Percentiles rank a stretch among this genome's conserved stretches.
Evolutionary conservation across 441 rosid species (phyloP).

Genomic region (Croton setiger): DNA sequence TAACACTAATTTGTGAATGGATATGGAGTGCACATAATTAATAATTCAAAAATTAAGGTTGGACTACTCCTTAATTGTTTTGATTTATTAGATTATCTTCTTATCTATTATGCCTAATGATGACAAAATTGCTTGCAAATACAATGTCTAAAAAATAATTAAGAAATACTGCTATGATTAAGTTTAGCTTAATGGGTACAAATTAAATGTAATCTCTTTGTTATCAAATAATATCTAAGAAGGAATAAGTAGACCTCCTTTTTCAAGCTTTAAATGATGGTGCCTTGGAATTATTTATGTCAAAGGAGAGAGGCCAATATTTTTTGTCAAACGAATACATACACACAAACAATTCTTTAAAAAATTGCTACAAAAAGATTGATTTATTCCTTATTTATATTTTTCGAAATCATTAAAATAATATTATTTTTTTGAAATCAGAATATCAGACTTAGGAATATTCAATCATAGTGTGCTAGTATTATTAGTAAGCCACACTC

Average conservation of each 20-base stretch:
- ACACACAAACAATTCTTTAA: not conserved
- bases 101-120: too few species aligned
- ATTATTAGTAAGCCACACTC: too few species aligned
- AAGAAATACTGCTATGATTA: not conserved
- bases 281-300: not conserved
- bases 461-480: too few species aligned
- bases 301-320: not conserved
- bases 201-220: not conserved
- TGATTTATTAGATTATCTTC: too few species aligned
- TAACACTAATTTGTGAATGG: too few species aligned
- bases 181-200: not conserved
- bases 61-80: too few species aligned
- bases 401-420: too few species aligned
- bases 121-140: not conserved
- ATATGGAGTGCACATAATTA: too few species aligned
- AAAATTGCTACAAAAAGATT: not conserved
- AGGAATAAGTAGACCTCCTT: not conserved
- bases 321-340: not conserved
- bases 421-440: too few species aligned
- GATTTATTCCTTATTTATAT: too few species aligned
- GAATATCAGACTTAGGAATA: too few species aligned
- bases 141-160: not conserved
- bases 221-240: not conserved
- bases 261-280: conserved; percentile 5
- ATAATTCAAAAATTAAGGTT: too few species aligned